Conservation (phyloP, 2,329 filamentous ascomycete genomes). For the Neofusicoccum ribis region DNA sequence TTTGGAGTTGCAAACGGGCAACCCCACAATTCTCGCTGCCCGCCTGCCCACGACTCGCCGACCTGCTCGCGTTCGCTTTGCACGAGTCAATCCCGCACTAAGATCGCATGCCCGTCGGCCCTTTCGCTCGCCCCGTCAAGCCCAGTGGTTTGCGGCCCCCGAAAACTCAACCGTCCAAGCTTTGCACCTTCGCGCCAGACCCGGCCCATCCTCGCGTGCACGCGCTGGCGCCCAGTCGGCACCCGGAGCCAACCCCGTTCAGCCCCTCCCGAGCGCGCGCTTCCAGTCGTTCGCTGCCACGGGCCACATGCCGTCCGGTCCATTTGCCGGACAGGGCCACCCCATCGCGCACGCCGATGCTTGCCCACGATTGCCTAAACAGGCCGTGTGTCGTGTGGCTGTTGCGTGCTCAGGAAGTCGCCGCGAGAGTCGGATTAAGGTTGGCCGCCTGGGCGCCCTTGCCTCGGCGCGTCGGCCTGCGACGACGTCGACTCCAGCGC, state of each 20-base stretch:
- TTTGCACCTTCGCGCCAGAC: not conserved
- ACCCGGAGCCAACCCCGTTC: not conserved
- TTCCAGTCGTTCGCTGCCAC: not conserved
- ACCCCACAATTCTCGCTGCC: constrained; percentile 9
- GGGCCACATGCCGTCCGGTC: not conserved
- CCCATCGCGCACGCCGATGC: not conserved
- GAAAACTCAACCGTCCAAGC: not conserved
- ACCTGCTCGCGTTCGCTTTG: not conserved
- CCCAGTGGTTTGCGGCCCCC: not conserved
- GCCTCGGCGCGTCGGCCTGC: not conserved
- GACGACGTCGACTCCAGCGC: not conserved
- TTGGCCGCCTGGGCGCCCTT: not conserved
- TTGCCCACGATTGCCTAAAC: not conserved
- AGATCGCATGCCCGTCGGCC: not conserved
- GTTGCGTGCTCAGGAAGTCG: not conserved
- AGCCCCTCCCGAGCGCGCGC: constrained; percentile 6
- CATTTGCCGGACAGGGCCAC: not conserved
- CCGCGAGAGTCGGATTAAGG: not conserved
- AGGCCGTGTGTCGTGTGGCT: not conserved
- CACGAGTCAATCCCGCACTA: constrained; percentile 3
- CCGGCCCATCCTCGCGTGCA: constrained; percentile 1
- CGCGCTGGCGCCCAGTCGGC: not conserved
- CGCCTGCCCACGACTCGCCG: constrained; percentile 4
- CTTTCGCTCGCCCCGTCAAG: not conserved
- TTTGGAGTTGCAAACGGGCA: constrained; percentile 1